Evolutionary conservation across 805 yeast genomes (phyloP).

Genomic region (Kuraishia cidri): DNA sequence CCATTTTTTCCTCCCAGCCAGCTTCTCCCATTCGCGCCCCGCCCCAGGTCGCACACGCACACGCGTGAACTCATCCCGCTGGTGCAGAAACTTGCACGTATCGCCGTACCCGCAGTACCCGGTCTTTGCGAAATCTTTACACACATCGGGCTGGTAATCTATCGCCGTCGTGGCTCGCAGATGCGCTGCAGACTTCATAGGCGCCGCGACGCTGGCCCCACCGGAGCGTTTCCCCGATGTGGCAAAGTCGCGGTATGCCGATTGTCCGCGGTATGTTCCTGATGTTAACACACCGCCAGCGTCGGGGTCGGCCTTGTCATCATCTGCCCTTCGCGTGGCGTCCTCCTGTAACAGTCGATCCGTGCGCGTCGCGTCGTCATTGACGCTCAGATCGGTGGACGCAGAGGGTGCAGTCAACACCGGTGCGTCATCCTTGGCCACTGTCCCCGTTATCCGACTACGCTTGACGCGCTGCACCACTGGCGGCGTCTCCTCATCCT

Average conservation of each 20-base stretch:
- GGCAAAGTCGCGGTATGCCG: slow-evolving; percentile 12
- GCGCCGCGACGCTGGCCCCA: slow-evolving; percentile 28
- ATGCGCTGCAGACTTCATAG: slow-evolving; percentile 28
- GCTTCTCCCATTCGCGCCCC: too few species aligned
- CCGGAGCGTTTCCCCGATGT: slow-evolving; percentile 12
- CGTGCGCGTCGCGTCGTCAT: slow-evolving; percentile 7
- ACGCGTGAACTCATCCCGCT: slow-evolving; percentile 79
- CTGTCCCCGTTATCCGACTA: not conserved
- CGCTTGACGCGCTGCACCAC: slow-evolving; percentile 10
- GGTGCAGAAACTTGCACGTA: slow-evolving; percentile 88
- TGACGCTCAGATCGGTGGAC: not conserved
- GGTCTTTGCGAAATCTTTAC: slow-evolving; percentile 84
- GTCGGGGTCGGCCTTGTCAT: too few species aligned
- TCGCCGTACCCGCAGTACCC: slow-evolving; percentile 98
- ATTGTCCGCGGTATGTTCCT: too few species aligned
- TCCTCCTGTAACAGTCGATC: slow-evolving; percentile 15
- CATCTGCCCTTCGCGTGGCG: too few species aligned
- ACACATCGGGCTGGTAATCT: slow-evolving; percentile 90
- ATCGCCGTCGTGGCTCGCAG: slow-evolving; percentile 59
- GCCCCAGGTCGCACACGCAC: too few species aligned
- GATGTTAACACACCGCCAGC: too few species aligned
- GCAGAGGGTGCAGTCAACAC: not conserved
- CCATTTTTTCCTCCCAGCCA: too few species aligned
- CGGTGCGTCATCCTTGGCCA: not conserved
- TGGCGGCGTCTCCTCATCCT: not conserved